These are phyloP conservation scores for Cyphellophora attinorum DNA, from an alignment of 2,329 filamentous ascomycete species.

Conservation along the genomic window DNA sequence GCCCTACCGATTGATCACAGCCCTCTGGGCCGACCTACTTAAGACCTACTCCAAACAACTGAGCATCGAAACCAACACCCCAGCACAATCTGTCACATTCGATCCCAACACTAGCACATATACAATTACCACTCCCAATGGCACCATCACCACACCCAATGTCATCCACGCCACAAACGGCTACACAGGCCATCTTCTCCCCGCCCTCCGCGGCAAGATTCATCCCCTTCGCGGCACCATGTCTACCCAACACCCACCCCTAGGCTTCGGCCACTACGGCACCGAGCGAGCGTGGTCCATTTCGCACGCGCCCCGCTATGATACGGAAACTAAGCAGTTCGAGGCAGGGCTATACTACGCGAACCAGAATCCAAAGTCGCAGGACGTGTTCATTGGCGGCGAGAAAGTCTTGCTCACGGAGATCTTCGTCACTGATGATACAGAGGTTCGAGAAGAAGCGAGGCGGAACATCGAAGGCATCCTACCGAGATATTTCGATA, in stretches of 20 bases:
- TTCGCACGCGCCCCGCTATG: constrained; percentile 1
- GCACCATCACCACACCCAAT: constrained; percentile 23
- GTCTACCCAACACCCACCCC: constrained; percentile 28
- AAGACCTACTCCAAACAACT: constrained; percentile 5
- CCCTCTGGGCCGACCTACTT: constrained; percentile 12
- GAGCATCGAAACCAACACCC: constrained; percentile 17
- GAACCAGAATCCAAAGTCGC: constrained; percentile 15
- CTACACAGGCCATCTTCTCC: constrained; percentile 31
- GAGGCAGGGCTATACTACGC: constrained; percentile 13
- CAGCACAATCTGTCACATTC: constrained; percentile 8
- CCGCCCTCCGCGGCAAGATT: constrained; percentile 26
- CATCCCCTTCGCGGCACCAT: constrained; percentile 32
- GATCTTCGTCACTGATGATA: constrained; percentile 12
- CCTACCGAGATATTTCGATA: constrained; percentile 3
- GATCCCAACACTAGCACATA: constrained; percentile 4
- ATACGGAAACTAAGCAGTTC: constrained; percentile 3
- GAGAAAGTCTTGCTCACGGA: constrained; percentile 10
- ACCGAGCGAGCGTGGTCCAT: constrained; percentile 4
- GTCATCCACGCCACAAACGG: constrained; percentile 35
- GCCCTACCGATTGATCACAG: constrained; percentile 27
- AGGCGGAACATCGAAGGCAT: constrained; percentile 3
- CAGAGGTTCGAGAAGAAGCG: constrained; percentile 1
- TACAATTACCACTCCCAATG: constrained; percentile 26
- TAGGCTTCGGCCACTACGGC: constrained; percentile 3
- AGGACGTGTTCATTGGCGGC: constrained; percentile 18